Evolutionary conservation across 2,329 filamentous ascomycete species (phyloP).

Genomic region (Hortaea sp.): DNA sequence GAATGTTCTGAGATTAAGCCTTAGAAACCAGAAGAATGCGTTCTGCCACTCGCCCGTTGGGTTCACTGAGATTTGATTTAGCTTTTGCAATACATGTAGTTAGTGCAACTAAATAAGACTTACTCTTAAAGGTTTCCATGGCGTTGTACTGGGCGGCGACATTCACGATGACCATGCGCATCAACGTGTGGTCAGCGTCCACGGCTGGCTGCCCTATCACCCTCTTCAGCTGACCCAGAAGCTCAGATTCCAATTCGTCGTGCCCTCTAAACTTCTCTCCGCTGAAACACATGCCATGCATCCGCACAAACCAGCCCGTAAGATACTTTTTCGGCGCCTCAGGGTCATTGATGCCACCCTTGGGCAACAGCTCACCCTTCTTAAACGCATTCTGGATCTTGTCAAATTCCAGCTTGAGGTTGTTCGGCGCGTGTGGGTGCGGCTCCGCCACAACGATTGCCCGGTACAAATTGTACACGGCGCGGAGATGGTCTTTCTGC

Average conservation of each 20-base stretch:
- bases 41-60: conserved; percentile 23
- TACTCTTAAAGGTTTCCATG: conserved; percentile 49
- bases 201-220: conserved; percentile 56
- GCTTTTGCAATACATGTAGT: not conserved
- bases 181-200: conserved; percentile 50
- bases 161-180: conserved; percentile 77
- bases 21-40: conserved; percentile 53
- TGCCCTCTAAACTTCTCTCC: conserved; percentile 65
- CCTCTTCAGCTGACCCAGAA: conserved; percentile 66
- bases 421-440: conserved; percentile 62
- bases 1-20: conserved; percentile 70
- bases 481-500: conserved; percentile 68
- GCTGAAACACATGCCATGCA: conserved; percentile 77
- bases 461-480: conserved; percentile 83
- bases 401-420: conserved; percentile 71
- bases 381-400: conserved; percentile 51
- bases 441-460: conserved; percentile 65
- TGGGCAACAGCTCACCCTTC: conserved; percentile 42
- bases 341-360: conserved; percentile 27
- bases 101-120: conserved; percentile 7
- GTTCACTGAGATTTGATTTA: conserved; percentile 5
- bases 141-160: conserved; percentile 74
- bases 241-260: conserved; percentile 74
- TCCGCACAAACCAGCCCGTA: conserved; percentile 69
- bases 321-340: conserved; percentile 55